Base-by-base conservation (phyloP, 805 yeast species). In the Candida schatavii region DNA sequence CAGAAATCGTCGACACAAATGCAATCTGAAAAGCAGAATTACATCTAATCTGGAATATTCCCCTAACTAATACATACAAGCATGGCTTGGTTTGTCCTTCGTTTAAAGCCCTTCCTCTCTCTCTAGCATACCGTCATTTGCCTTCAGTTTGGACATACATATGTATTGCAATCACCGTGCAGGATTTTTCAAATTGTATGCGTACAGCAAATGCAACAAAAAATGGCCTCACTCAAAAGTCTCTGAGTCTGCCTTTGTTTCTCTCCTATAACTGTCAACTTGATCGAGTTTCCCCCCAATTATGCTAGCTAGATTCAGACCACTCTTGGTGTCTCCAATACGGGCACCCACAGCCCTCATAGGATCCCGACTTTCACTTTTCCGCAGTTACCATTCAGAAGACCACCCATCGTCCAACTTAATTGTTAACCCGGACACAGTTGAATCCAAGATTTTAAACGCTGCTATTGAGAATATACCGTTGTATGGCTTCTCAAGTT, bases 401-500 rank as follows among this genome's bases (percentile, higher is more conserved):
- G 60, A 64, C 38, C 74, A 69, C 41, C 61, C 67, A 11, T 47
- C 55, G 2, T 61, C 72, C 26, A 66, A 68, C 44, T 20, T 48
- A 15, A 66, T 68, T 22, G 50, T 68, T 29, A 55, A 64, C 43
- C 41, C 44, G 14, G 49, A 52, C 23, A 50, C 61, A 4, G 57
- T 74, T 6, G 80, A 76, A 44, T 59, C 68, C 30, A 58, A 61
- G 35, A 67, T 81, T 23, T 56, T 69, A 40, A 49, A 57, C 31
- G 61, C 63, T 42, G 62, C 75, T 1, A 40, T 68, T 7, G 64
- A 59, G 18, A 56, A 55, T 40, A 76, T 82, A 22, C 85, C 85
- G 5, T 49, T 55, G 31, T 60, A 54, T 39, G 88, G 88, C 3
- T 81, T 82, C 59, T 54, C 64, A 18, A 60, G 66, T 17, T 57